Evolutionary conservation across 768 basidiomycete species (phyloP).

Genomic region (Leccinum longicurvipes): DNA sequence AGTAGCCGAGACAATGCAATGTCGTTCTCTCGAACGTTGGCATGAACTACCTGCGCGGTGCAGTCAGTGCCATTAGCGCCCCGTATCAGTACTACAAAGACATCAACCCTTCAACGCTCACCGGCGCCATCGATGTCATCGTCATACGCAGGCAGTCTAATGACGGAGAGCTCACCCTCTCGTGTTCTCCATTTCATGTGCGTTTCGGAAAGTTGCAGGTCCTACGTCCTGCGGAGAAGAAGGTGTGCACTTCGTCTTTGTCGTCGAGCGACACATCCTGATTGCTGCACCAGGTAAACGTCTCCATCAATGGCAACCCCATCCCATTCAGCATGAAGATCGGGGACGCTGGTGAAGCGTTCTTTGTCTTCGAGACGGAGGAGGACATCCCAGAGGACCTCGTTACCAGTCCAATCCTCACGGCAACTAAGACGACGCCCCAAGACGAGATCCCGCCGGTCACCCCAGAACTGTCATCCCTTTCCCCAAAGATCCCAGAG

Average conservation of each 20-base stretch:
- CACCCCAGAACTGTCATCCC: conserved; percentile 7
- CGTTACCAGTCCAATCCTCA: conserved; percentile 87
- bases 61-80: conserved; percentile 79
- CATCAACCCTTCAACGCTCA: conserved; percentile 94
- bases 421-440: conserved; percentile 44
- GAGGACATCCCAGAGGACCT: conserved; percentile 91
- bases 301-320: conserved; percentile 79
- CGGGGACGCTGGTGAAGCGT: conserved; percentile 97
- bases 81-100: conserved; percentile 91
- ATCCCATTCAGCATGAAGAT: conserved; percentile 98
- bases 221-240: conserved; percentile 89
- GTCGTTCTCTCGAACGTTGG: not conserved
- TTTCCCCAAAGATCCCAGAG: conserved; percentile 38
- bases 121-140: conserved; percentile 98
- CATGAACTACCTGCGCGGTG: conserved; percentile 90
- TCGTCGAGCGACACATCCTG: not conserved
- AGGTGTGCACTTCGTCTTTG: conserved; percentile 42
- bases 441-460: conserved; percentile 28
- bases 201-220: conserved; percentile 98
- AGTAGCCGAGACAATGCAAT: not conserved
- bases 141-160: conserved; percentile 77
- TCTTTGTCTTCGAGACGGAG: conserved; percentile 97
- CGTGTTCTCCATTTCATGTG: conserved; percentile 95
- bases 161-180: conserved; percentile 64
- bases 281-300: conserved; percentile 62